phyloP scores from a whole-genome alignment of 2,329 filamentous ascomycete genomes.

The Akanthomyces uredinophilus region DNA sequence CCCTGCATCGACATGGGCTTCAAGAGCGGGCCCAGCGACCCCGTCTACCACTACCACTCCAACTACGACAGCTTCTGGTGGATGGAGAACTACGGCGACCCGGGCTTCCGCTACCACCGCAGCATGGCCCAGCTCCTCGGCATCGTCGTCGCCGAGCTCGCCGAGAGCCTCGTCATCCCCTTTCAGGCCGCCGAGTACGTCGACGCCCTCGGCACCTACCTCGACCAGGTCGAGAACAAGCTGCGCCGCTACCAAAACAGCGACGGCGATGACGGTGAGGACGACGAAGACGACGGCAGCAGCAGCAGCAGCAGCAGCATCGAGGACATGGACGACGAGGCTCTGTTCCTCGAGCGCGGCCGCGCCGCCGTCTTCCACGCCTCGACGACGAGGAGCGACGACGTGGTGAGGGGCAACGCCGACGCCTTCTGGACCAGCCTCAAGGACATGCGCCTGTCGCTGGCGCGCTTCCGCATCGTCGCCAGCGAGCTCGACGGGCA shows the following conservation, averaged over 20 bases:
- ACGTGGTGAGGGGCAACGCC: conserved; percentile 29
- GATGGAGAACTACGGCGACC: conserved; percentile 79
- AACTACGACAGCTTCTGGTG: conserved; percentile 90
- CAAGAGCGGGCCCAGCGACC: conserved; percentile 34
- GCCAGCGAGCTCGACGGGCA: conserved; percentile 42
- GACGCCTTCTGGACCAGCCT: conserved; percentile 37
- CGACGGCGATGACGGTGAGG: background rate
- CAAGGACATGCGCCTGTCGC: conserved; percentile 32
- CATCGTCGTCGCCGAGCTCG: conserved; percentile 55
- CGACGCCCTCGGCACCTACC: conserved; percentile 46
- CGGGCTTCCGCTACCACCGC: conserved; percentile 59
- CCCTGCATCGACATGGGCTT: conserved; percentile 63
- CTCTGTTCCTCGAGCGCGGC: conserved; percentile 26
- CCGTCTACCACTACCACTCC: conserved; percentile 78
- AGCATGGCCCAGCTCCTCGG: conserved; percentile 62
- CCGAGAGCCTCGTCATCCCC: conserved; percentile 56
- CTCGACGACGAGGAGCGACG: conserved; percentile 14
- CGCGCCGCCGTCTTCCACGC: conserved; percentile 14
- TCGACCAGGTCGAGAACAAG: conserved; percentile 46
- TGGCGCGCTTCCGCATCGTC: conserved; percentile 33
- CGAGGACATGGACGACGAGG: conserved; percentile 23
- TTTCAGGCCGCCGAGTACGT: conserved; percentile 64
- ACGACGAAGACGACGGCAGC: background rate
- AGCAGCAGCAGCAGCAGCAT: conserved; percentile 12
- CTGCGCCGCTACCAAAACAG: conserved; percentile 24